Conservation (phyloP, 2,329 filamentous ascomycete species). For the Fusarium liriodendri region DNA sequence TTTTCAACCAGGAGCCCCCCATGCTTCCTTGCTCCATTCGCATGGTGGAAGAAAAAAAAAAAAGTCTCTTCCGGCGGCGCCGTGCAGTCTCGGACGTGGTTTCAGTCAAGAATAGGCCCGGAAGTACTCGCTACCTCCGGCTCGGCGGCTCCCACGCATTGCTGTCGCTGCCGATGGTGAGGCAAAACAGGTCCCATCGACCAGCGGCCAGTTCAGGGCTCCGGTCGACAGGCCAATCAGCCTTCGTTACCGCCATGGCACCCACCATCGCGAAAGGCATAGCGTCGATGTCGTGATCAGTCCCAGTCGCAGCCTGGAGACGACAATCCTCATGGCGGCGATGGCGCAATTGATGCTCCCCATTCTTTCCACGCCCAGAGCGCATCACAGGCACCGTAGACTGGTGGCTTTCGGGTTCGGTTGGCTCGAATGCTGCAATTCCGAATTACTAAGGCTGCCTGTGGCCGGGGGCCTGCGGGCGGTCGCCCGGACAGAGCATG, state of each 20-base stretch:
- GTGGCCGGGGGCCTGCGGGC: conserved; percentile 39
- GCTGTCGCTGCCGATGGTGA: conserved; percentile 36
- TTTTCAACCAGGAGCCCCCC: conserved; percentile 23
- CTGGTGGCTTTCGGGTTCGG: conserved; percentile 27
- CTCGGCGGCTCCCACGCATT: conserved; percentile 41
- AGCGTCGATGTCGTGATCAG: conserved; percentile 66
- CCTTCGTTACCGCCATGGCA: conserved; percentile 30
- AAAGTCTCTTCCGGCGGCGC: conserved; percentile 15
- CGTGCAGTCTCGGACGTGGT: conserved; percentile 10
- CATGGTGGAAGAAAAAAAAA: background rate
- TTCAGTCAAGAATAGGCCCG: conserved; percentile 3
- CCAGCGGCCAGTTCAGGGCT: conserved; percentile 39
- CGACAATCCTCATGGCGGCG: conserved; percentile 46
- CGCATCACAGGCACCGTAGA: conserved; percentile 34
- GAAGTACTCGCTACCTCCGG: conserved; percentile 39
- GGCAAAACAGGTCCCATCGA: conserved; percentile 39
- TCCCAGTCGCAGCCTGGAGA: conserved; percentile 48
- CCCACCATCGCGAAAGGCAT: conserved; percentile 59
- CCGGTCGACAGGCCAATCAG: conserved; percentile 50
- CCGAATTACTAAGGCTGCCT: conserved; percentile 43
- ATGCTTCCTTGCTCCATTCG: conserved; percentile 2
- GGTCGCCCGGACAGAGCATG: conserved; percentile 44
- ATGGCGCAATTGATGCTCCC: conserved; percentile 51
- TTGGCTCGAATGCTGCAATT: conserved; percentile 36
- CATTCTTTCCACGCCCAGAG: conserved; percentile 40